These are phyloP conservation scores for Leccinum proliferum DNA, from an alignment of 1,284 basidiomycete species.

Conservation along the genomic window DNA sequence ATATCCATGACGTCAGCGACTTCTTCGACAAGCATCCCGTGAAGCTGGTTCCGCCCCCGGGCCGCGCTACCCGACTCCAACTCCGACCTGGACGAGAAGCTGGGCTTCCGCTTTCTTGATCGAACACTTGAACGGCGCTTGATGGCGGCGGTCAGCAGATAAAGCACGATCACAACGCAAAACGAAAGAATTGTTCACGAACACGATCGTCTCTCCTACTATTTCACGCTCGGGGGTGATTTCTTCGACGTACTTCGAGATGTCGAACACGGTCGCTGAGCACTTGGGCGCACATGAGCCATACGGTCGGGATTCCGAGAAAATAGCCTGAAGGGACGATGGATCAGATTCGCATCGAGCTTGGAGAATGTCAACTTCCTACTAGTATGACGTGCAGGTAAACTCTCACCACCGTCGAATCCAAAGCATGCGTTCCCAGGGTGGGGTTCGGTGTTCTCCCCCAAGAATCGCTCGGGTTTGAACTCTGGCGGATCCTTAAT, in stretches of 20 bases:
- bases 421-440: slow-evolving; percentile 47
- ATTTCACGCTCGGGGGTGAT: slow-evolving; percentile 16
- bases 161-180: background rate
- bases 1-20: slow-evolving; percentile 77
- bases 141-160: slow-evolving; percentile 27
- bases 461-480: slow-evolving; percentile 19
- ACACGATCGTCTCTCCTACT: slow-evolving; percentile 16
- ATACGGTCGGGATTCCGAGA: slow-evolving; percentile 13
- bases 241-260: slow-evolving; percentile 16
- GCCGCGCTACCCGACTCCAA: too few species aligned
- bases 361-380: background rate
- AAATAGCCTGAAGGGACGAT: slow-evolving; percentile 11
- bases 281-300: slow-evolving; percentile 12
- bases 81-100: slow-evolving; percentile 34
- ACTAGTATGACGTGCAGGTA: background rate
- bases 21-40: slow-evolving; percentile 86
- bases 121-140: slow-evolving; percentile 50
- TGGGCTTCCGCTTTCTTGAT: slow-evolving; percentile 45
- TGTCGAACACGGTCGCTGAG: slow-evolving; percentile 17
- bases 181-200: background rate
- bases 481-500: slow-evolving; percentile 14
- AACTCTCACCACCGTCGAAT: slow-evolving; percentile 44
- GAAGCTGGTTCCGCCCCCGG: background rate
- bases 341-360: background rate
- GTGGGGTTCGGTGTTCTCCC: slow-evolving; percentile 37